Evolutionary conservation across 2,329 filamentous ascomycete genomes (phyloP).

Genomic region (Aspergillus proliferans): DNA sequence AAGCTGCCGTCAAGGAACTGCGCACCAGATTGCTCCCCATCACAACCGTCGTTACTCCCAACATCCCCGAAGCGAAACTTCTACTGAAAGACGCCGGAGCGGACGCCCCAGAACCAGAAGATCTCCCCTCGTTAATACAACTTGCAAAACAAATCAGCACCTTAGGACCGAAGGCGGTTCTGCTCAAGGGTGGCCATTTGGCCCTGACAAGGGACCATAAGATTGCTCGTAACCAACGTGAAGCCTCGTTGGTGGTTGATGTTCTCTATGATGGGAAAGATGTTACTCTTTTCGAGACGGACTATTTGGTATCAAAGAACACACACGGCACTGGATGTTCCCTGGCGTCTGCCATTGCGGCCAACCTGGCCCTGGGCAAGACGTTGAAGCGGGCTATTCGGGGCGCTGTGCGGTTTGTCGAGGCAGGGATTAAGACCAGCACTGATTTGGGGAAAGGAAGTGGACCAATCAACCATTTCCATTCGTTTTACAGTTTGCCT

Average conservation of each 20-base stretch:
- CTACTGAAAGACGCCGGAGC: conserved; percentile 37
- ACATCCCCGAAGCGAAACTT: conserved; percentile 44
- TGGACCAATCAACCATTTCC: conserved; percentile 63
- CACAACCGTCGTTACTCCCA: conserved; percentile 43
- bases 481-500: conserved; percentile 54
- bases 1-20: conserved; percentile 36
- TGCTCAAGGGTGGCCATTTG: conserved; percentile 88
- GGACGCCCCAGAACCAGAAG: conserved; percentile 43
- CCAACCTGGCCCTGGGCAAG: conserved; percentile 51
- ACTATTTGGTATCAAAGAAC: conserved; percentile 66
- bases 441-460: conserved; percentile 51
- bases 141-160: conserved; percentile 61
- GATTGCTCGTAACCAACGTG: conserved; percentile 52
- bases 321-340: conserved; percentile 96
- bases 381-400: conserved; percentile 47
- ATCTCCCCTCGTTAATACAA: conserved; percentile 59
- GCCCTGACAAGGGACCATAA: conserved; percentile 62
- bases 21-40: conserved; percentile 38
- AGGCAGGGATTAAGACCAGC: conserved; percentile 56
- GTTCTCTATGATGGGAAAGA: conserved; percentile 61
- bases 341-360: conserved; percentile 68
- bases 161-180: conserved; percentile 70
- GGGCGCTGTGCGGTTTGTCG: conserved; percentile 54
- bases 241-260: conserved; percentile 66
- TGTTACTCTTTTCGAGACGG: conserved; percentile 60